These are phyloP conservation scores for Aspergillus japonicus DNA, from an alignment of 2,329 filamentous ascomycete genomes.

Conservation along the genomic window DNA sequence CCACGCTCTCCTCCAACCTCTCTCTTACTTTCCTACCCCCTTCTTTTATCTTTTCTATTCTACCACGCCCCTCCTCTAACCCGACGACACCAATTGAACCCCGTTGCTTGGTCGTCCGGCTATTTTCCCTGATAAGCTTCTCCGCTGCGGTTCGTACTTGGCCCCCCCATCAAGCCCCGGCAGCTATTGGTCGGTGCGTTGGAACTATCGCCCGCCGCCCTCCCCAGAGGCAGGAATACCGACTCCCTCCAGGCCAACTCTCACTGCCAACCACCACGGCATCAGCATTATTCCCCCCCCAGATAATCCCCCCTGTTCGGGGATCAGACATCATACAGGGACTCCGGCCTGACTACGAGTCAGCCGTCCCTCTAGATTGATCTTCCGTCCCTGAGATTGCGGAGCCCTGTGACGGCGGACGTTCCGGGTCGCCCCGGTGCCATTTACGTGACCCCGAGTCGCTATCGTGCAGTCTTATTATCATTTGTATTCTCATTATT, in stretches of 20 bases:
- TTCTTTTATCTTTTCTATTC: background rate
- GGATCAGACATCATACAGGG: slow-evolving; percentile 14
- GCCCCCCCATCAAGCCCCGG: slow-evolving; percentile 9
- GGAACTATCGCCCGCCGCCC: background rate
- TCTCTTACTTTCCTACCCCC: background rate
- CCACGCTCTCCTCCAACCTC: background rate
- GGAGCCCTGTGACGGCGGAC: slow-evolving; percentile 12
- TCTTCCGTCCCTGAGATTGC: slow-evolving; percentile 2
- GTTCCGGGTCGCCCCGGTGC: slow-evolving; percentile 13
- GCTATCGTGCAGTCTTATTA: slow-evolving; percentile 9
- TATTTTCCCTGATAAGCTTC: slow-evolving; percentile 27
- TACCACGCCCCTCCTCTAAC: background rate
- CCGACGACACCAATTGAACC: slow-evolving; percentile 1
- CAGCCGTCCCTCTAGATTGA: slow-evolving; percentile 4
- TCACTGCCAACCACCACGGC: background rate
- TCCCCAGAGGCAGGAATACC: background rate
- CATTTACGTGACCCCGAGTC: slow-evolving; percentile 19
- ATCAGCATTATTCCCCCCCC: slow-evolving; percentile 10
- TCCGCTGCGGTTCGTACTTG: slow-evolving; percentile 22
- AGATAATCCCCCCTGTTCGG: slow-evolving; percentile 8
- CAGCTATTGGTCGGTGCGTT: slow-evolving; percentile 20
- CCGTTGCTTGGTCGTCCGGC: slow-evolving; percentile 1
- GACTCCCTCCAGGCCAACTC: background rate
- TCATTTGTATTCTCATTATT: slow-evolving; percentile 4
- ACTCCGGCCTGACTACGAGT: background rate